A percentile compares a stretch with the other conserved stretches of the same genome.
These are phyloP conservation scores for Oxyria digyna DNA, from an alignment of 148 eudicot species.

Conservation along the genomic window DNA sequence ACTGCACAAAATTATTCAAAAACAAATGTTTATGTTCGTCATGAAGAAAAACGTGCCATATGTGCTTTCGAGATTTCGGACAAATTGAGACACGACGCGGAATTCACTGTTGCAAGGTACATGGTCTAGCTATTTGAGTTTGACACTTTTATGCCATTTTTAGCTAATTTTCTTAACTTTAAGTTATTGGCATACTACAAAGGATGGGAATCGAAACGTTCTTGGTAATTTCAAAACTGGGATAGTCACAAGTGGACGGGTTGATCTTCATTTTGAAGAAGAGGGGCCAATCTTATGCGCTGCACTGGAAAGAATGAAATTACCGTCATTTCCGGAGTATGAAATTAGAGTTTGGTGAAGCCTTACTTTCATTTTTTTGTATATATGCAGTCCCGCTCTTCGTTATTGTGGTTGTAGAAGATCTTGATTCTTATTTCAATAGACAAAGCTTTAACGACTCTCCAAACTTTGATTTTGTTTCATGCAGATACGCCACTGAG, in stretches of 20 bases:
- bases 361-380: conserved; percentile 14
- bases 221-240: too few relatives aligned
- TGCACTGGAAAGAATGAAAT: conserved; percentile 84
- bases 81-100: too few relatives aligned
- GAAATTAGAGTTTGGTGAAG: conserved; percentile 92
- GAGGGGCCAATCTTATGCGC: conserved; percentile 96
- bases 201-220: too few relatives aligned
- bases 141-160: too few relatives aligned
- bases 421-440: background rate
- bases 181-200: too few relatives aligned
- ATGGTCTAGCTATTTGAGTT: too few relatives aligned
- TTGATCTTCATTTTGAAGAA: conserved; percentile 96
- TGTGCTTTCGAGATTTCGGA: too few relatives aligned
- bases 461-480: background rate
- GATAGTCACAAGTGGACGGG: conserved; percentile 80
- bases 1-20: too few relatives aligned
- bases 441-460: background rate
- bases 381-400: background rate
- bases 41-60: too few relatives aligned
- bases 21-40: too few relatives aligned
- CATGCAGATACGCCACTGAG: conserved; percentile 88
- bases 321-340: conserved; percentile 76
- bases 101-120: too few relatives aligned
- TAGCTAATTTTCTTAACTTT: too few relatives aligned
- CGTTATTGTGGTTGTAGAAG: background rate